Conservation (phyloP, 306 rosid species). For the Boehmeria nivea region DNA sequence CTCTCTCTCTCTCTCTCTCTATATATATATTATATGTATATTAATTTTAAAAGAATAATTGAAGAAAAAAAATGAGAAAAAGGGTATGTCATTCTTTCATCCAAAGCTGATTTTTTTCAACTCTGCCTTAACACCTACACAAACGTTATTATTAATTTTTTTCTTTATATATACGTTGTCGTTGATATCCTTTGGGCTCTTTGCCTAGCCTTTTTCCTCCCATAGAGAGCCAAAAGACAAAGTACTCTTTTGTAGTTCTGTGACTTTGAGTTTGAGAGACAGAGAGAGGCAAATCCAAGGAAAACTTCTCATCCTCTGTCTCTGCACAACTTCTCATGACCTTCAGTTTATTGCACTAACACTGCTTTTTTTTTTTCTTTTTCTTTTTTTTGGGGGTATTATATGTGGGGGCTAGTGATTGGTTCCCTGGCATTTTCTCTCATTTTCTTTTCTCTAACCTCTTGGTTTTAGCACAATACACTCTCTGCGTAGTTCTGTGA, state of each 20-base stretch:
- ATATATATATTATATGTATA: background rate
- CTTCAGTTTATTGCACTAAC: slow-evolving; percentile 18
- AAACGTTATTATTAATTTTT: too few species aligned
- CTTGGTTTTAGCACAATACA: slow-evolving; percentile 39
- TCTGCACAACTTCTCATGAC: slow-evolving; percentile 32
- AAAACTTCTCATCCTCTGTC: slow-evolving; percentile 41
- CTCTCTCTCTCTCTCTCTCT: slow-evolving; percentile 8
- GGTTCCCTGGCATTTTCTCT: slow-evolving; percentile 28
- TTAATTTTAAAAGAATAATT: background rate
- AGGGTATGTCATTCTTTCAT: background rate
- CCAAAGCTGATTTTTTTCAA: slow-evolving; percentile 24
- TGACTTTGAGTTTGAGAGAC: too few species aligned
- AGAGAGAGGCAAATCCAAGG: too few species aligned
- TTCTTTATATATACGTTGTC: background rate
- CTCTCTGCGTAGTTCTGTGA: slow-evolving; percentile 36
- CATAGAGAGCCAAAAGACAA: too few species aligned
- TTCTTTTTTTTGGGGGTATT: too few species aligned
- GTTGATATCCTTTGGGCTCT: slow-evolving; percentile 2
- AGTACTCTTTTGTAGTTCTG: slow-evolving; percentile 27
- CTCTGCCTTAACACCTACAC: slow-evolving; percentile 23
- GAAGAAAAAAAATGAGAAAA: background rate
- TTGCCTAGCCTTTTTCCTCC: too few species aligned
- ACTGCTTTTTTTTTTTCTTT: slow-evolving; percentile 2
- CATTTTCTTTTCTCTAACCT: slow-evolving; percentile 24
- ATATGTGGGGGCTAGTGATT: too few species aligned